Conservation (phyloP, 2,329 filamentous ascomycete species). For the Bisporella sp. region DNA sequence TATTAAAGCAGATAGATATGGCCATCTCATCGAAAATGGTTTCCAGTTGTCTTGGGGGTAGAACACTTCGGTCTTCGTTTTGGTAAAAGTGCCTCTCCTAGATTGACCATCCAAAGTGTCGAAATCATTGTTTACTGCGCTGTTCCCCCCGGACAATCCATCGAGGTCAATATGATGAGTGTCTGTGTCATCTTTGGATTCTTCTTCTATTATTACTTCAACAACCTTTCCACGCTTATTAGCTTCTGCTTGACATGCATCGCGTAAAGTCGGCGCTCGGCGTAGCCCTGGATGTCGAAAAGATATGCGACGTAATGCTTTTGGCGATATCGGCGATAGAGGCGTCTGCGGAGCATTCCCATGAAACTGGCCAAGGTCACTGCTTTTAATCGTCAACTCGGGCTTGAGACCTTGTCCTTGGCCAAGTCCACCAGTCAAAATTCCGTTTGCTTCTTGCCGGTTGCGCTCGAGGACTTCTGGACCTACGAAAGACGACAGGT, state of each 20-base stretch:
- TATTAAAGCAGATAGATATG: slow-evolving; percentile 48
- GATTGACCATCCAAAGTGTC: slow-evolving; percentile 15
- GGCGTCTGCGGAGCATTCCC: slow-evolving; percentile 18
- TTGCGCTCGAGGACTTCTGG: slow-evolving; percentile 19
- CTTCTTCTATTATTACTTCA: slow-evolving; percentile 46
- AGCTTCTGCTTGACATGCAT: slow-evolving; percentile 49
- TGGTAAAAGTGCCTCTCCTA: slow-evolving; percentile 17
- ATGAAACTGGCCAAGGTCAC: slow-evolving; percentile 36
- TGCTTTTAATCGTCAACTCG: slow-evolving; percentile 36
- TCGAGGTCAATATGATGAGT: slow-evolving; percentile 19
- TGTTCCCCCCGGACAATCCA: slow-evolving; percentile 17
- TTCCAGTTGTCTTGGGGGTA: slow-evolving; percentile 62
- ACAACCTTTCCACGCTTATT: slow-evolving; percentile 54
- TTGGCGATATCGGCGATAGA: slow-evolving; percentile 3
- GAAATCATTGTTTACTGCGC: slow-evolving; percentile 11
- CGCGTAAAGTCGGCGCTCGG: slow-evolving; percentile 37
- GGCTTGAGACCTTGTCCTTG: slow-evolving; percentile 42
- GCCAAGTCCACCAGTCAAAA: slow-evolving; percentile 52
- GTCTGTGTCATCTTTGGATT: slow-evolving; percentile 1
- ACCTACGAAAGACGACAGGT: slow-evolving; percentile 23
- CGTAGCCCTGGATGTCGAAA: slow-evolving; percentile 12
- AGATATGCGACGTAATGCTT: slow-evolving; percentile 16
- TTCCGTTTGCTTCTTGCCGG: slow-evolving; percentile 41
- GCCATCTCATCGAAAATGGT: slow-evolving; percentile 57
- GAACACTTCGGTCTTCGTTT: slow-evolving; percentile 41